Evolutionary conservation across 1,284 basidiomycete species (phyloP).

Genomic region (Tilletia walkeri): DNA sequence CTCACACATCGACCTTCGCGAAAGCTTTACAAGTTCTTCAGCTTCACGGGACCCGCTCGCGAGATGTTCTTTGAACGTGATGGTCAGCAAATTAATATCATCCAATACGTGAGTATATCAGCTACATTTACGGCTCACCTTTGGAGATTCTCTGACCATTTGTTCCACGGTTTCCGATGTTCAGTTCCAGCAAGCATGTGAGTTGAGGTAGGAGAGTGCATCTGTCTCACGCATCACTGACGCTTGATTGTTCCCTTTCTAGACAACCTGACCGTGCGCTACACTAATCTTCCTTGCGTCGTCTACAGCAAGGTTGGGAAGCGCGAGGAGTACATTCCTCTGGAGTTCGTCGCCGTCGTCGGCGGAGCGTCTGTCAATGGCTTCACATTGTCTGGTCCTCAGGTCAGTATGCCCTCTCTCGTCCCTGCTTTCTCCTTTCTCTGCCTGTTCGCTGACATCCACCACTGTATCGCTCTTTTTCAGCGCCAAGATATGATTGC

Average conservation of each 20-base stretch:
- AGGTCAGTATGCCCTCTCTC: constrained; percentile 21
- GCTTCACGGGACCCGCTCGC: neutral
- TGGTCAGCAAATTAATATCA: constrained; percentile 11
- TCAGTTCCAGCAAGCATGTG: constrained; percentile 25
- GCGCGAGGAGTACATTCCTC: constrained; percentile 30
- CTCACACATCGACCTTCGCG: constrained; percentile 35
- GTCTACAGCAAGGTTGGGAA: constrained; percentile 21
- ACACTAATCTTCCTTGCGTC: constrained; percentile 36
- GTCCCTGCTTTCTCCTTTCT: constrained; percentile 15
- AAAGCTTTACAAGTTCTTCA: constrained; percentile 33
- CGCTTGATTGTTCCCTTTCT: neutral
- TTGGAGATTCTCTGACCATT: no score
- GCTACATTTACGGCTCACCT: no score
- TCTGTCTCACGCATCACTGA: no score
- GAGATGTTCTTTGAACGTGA: neutral
- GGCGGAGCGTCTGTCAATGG: constrained; percentile 28
- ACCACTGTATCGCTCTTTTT: neutral
- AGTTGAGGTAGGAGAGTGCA: neutral
- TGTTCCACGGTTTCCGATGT: no score
- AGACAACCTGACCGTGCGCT: constrained; percentile 33
- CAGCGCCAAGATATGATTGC: constrained; percentile 33
- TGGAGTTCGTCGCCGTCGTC: constrained; percentile 34
- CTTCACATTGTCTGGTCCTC: constrained; percentile 21
- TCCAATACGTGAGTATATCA: neutral
- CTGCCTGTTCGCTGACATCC: neutral